Evolutionary conservation across 208 protist genomes (phyloP).

Genomic region (Leishmania arabica): DNA sequence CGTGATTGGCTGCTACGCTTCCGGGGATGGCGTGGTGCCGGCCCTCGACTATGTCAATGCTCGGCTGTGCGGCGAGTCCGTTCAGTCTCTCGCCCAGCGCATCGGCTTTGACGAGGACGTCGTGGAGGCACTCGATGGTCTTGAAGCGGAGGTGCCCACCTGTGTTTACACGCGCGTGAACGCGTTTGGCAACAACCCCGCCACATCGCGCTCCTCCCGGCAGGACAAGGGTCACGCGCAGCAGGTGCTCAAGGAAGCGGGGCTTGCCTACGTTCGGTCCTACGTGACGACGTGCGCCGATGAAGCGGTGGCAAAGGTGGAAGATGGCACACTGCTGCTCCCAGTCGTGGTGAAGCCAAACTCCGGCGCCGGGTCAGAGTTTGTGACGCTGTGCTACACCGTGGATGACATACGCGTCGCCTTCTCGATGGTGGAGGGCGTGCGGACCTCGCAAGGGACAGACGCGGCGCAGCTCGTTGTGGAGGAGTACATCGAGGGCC

Average conservation of each 20-base stretch:
- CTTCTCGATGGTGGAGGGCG: conserved; percentile 43
- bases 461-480: conserved; percentile 63
- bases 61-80: conserved; percentile 33
- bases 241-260: conserved; percentile 42
- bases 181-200: conserved; percentile 59
- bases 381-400: conserved; percentile 77
- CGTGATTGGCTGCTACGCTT: conserved; percentile 63
- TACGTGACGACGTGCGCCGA: conserved; percentile 31
- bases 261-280: conserved; percentile 69
- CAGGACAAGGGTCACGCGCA: conserved; percentile 79
- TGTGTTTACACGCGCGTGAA: conserved; percentile 19
- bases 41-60: conserved; percentile 72
- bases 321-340: conserved; percentile 41
- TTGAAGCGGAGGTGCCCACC: conserved; percentile 6
- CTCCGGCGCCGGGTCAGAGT: conserved; percentile 77
- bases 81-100: conserved; percentile 26
- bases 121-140: conserved; percentile 7
- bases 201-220: conserved; percentile 53
- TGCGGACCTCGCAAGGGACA: conserved; percentile 54
- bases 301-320: conserved; percentile 33
- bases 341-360: conserved; percentile 88
- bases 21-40: conserved; percentile 56
- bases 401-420: conserved; percentile 51
- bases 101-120: conserved; percentile 16
- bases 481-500: conserved; percentile 89